These are phyloP conservation scores for Pisolithus albus DNA, from an alignment of 768 basidiomycete genomes.

Conservation along the genomic window DNA sequence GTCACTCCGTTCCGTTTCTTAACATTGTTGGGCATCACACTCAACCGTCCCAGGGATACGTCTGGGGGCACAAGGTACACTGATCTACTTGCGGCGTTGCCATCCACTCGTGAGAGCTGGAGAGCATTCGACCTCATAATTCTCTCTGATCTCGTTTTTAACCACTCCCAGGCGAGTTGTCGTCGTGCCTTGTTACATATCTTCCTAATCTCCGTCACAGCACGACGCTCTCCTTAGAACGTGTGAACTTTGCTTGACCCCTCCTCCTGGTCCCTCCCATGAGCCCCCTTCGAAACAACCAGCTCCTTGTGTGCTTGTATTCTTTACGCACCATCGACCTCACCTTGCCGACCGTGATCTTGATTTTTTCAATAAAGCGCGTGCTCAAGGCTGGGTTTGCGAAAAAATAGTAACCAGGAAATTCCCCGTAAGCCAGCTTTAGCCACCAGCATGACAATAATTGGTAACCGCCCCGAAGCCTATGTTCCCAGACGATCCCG, in stretches of 20 bases:
- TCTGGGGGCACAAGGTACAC: conserved; percentile 66
- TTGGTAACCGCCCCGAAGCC: conserved; percentile 37
- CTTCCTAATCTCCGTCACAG: conserved; percentile 30
- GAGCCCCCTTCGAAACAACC: conserved; percentile 4
- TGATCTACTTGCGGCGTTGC: conserved; percentile 22
- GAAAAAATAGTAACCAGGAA: conserved; percentile 58
- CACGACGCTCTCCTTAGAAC: conserved; percentile 77
- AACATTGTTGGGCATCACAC: conserved; percentile 14
- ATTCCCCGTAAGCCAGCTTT: conserved; percentile 46
- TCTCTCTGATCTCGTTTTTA: conserved; percentile 90
- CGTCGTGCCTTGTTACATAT: too few relatives aligned
- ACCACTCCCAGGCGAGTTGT: conserved; percentile 74
- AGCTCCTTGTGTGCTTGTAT: conserved; percentile 58
- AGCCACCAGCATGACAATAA: not conserved
- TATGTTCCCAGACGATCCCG: conserved; percentile 87
- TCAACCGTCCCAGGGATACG: conserved; percentile 52
- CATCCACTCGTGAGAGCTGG: conserved; percentile 11
- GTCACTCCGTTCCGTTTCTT: conserved; percentile 26
- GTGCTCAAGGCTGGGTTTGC: conserved; percentile 60
- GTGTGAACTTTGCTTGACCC: conserved; percentile 44
- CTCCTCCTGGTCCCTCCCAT: conserved; percentile 11
- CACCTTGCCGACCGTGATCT: conserved; percentile 78
- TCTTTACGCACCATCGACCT: conserved; percentile 86
- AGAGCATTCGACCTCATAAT: conserved; percentile 71
- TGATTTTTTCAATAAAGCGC: conserved; percentile 68